Conservation (phyloP, 2,329 filamentous ascomycete species). For the Cladosporium velox region DNA sequence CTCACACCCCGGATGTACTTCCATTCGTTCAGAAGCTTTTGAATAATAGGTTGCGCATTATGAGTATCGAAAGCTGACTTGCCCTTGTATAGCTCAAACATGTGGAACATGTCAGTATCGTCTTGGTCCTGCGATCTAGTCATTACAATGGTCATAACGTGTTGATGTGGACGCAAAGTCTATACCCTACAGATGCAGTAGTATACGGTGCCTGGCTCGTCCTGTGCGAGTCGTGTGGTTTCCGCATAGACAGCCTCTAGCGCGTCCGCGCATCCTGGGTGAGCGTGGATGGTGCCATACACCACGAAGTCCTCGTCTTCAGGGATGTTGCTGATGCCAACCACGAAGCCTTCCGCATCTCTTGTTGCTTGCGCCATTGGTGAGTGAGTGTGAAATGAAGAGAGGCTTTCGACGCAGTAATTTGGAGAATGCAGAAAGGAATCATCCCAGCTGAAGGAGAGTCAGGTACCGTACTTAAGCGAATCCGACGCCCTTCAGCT, state of each 20-base stretch:
- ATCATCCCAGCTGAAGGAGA: background rate
- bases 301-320: conserved; percentile 13
- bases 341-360: conserved; percentile 8
- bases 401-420: background rate
- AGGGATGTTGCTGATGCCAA: background rate
- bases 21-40: conserved; percentile 28
- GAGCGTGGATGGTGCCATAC: conserved; percentile 29
- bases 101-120: conserved; percentile 38
- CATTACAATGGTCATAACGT: background rate
- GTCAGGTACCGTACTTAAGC: background rate
- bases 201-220: conserved; percentile 35
- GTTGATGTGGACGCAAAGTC: background rate
- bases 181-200: conserved; percentile 34
- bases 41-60: conserved; percentile 34
- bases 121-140: conserved; percentile 24
- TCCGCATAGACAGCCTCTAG: conserved; percentile 38
- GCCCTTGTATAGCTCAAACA: conserved; percentile 39
- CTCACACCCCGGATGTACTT: conserved; percentile 6
- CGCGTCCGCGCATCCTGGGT: conserved; percentile 37
- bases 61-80: conserved; percentile 37
- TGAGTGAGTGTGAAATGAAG: background rate
- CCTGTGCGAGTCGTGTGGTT: conserved; percentile 32
- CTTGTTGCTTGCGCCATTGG: background rate
- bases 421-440: background rate
- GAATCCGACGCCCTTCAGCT: background rate